Evolutionary conservation across 495 filamentous ascomycete genomes (phyloP), one percentile per base, ranked within the genome.

Genomic region (Beverwykella pulmonaria): DNA sequence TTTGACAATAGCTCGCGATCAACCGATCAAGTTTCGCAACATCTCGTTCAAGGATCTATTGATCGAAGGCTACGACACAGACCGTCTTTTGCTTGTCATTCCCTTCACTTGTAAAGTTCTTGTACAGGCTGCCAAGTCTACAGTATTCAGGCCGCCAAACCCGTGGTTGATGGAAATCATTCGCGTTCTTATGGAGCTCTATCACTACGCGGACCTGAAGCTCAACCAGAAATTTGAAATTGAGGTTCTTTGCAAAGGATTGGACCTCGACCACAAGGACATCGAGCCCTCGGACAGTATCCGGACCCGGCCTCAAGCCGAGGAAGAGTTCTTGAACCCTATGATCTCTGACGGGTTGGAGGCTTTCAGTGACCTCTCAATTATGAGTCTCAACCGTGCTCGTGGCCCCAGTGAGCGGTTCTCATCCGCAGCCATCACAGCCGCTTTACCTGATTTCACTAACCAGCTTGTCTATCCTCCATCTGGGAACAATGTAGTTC

Each of bases 171-270:
- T 97, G 91, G 94, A 98, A 61, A 91, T 97, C 39, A 82, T 98
- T 57, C 83, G 88, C 44, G 79, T 96, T 15, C 82, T 99, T 53
- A 88, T 94, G 56, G 94, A 98, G 68, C 83, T 99, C 17, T 98
- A 98, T 67, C 87, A 95, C 64, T 88, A 86, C 71, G 91, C 90
- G n/a, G 92, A 96, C 67, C 77, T 98, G 47, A 98, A 97, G 75
- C 82, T 97, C 44, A 96, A 97, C 68, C 86, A 93, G 34, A 97
- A 96, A 71, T 99, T 99, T 69, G 94, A 98, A 74, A 98, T 99
- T 68, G 94, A 99, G 75, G 92, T 98, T 8, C 82, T 99, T 10
- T 98, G 92, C 79, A 94, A 92, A 74, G 92, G 91, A 27, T 80
- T 99, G n/a, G 87, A 88, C 49, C 80, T 97, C 20, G 90, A 96